phyloP scores from a whole-genome alignment of 2,329 filamentous ascomycete genomes.

The Calonectria crousiana region DNA sequence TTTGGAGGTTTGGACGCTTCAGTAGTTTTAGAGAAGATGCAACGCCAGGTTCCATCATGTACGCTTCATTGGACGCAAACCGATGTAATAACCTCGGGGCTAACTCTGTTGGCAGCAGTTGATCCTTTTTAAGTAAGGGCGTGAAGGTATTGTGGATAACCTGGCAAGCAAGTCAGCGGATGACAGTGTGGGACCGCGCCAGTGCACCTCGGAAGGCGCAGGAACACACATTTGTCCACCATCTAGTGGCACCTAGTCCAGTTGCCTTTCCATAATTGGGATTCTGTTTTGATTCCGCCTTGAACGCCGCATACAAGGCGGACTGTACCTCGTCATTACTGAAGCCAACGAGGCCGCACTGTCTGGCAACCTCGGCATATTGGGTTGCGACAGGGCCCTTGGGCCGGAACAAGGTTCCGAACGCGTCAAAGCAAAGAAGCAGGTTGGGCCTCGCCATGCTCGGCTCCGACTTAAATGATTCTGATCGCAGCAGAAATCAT shows the following conservation, averaged over 20 bases:
- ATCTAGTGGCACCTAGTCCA: conserved; percentile 32
- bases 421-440: conserved; percentile 36
- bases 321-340: conserved; percentile 31
- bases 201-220: background rate
- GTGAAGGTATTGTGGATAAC: conserved; percentile 36
- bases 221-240: conserved; percentile 38
- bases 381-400: conserved; percentile 28
- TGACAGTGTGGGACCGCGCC: background rate
- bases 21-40: conserved; percentile 10
- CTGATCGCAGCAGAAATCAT: too few relatives aligned
- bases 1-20: background rate
- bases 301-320: conserved; percentile 26
- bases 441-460: conserved; percentile 47
- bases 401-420: conserved; percentile 32
- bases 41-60: conserved; percentile 23
- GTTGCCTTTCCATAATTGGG: conserved; percentile 37
- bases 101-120: conserved; percentile 25
- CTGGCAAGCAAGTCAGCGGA: conserved; percentile 14
- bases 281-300: conserved; percentile 30
- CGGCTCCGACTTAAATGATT: background rate
- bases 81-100: conserved; percentile 29
- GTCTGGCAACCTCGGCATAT: conserved; percentile 34
- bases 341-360: conserved; percentile 33
- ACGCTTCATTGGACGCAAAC: conserved; percentile 31
- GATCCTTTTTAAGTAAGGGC: conserved; percentile 12